phyloP scores from a whole-genome alignment of 768 basidiomycete species.

The Auricularia sp. region DNA sequence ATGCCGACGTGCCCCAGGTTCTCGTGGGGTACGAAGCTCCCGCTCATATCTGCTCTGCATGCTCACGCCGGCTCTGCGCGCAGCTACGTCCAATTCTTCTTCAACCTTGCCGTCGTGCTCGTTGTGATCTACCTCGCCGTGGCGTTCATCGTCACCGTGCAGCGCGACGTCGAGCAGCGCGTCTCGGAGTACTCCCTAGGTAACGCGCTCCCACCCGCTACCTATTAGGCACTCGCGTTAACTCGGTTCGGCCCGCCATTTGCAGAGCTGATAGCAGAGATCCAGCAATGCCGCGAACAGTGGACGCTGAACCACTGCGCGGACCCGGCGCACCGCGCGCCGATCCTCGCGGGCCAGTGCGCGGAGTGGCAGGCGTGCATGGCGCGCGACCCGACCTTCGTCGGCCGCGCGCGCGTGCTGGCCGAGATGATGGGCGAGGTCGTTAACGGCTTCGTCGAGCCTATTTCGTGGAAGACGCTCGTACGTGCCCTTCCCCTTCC shows the following conservation, averaged over 20 bases:
- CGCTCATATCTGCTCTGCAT: not conserved
- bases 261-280: slow-evolving; percentile 80
- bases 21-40: not conserved
- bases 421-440: slow-evolving; percentile 95
- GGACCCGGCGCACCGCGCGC: slow-evolving; percentile 47
- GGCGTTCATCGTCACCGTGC: slow-evolving; percentile 82
- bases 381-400: slow-evolving; percentile 84
- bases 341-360: slow-evolving; percentile 83
- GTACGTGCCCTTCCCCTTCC: slow-evolving; percentile 33
- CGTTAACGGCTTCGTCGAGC: slow-evolving; percentile 92
- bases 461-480: slow-evolving; percentile 94
- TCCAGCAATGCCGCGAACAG: slow-evolving; percentile 70
- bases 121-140: slow-evolving; percentile 77
- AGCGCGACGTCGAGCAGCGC: slow-evolving; percentile 79
- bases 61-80: too few species aligned
- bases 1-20: not conserved
- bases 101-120: slow-evolving; percentile 76
- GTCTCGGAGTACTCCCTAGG: slow-evolving; percentile 85
- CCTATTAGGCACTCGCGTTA: too few species aligned
- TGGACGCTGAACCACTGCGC: slow-evolving; percentile 80
- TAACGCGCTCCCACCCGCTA: slow-evolving; percentile 15
- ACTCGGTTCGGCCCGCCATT: too few species aligned
- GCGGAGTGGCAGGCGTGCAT: slow-evolving; percentile 88
- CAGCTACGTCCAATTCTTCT: slow-evolving; percentile 90
- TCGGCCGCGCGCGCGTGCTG: slow-evolving; percentile 81